These are phyloP conservation scores for Fulvia fulva DNA, from an alignment of 2,329 filamentous ascomycete genomes.

Conservation along the genomic window DNA sequence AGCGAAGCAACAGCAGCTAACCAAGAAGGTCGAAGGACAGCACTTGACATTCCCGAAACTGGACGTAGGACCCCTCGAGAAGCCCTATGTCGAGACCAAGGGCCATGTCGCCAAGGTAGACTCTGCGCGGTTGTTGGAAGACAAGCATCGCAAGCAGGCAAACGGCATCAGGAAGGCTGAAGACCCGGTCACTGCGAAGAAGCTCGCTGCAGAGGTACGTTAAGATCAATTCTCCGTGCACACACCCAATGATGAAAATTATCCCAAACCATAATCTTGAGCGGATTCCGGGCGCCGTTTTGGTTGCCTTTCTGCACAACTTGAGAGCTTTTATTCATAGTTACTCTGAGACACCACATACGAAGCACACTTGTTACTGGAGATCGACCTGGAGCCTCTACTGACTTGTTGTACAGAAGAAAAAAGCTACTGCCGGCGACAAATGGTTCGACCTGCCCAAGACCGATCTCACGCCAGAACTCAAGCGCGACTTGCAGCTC, in stretches of 20 bases:
- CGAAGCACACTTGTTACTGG: slow-evolving; percentile 10
- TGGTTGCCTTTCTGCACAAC: slow-evolving; percentile 71
- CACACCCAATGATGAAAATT: slow-evolving; percentile 67
- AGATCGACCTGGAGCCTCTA: neutral
- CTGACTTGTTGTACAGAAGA: slow-evolving; percentile 43
- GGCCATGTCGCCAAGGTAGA: slow-evolving; percentile 53
- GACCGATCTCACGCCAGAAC: slow-evolving; percentile 75
- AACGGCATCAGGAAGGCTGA: slow-evolving; percentile 52
- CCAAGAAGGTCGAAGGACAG: slow-evolving; percentile 19
- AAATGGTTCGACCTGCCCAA: slow-evolving; percentile 86
- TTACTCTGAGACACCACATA: slow-evolving; percentile 62
- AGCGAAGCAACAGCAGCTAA: slow-evolving; percentile 27
- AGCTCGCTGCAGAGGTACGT: slow-evolving; percentile 51
- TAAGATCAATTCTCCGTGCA: slow-evolving; percentile 23
- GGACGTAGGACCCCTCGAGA: slow-evolving; percentile 43
- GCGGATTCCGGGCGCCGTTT: slow-evolving; percentile 71
- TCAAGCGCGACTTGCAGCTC: slow-evolving; percentile 85
- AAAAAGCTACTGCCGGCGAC: slow-evolving; percentile 67
- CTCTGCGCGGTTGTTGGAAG: slow-evolving; percentile 47
- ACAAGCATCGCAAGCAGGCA: slow-evolving; percentile 40
- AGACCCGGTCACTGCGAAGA: slow-evolving; percentile 48
- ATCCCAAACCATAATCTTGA: slow-evolving; percentile 65
- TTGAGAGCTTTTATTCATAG: slow-evolving; percentile 66
- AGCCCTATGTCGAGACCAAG: slow-evolving; percentile 53
- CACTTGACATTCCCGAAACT: slow-evolving; percentile 50